phyloP scores from a whole-genome alignment of 352 stramenopile genomes.

The Phytophthora sp. region DNA sequence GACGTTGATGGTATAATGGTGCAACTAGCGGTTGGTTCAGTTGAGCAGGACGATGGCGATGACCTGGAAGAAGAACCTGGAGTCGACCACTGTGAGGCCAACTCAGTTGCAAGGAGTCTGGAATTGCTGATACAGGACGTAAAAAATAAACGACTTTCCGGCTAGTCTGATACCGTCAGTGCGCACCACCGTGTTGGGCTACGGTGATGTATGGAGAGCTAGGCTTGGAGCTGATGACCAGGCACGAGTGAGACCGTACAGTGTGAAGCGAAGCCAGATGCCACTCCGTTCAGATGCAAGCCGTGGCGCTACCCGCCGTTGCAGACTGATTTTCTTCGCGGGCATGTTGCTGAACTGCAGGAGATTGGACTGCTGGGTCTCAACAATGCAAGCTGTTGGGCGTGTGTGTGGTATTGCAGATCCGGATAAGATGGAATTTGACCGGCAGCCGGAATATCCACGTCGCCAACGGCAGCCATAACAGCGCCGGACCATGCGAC shows the following conservation, averaged over 20 bases:
- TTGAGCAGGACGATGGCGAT: neutral
- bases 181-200: constrained; percentile 1
- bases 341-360: neutral
- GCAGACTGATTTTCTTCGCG: neutral
- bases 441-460: too few species aligned
- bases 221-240: constrained; percentile 6
- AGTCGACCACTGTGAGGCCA: neutral
- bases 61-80: constrained; percentile 15
- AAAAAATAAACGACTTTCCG: neutral
- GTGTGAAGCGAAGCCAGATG: constrained; percentile 4
- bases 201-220: constrained; percentile 8
- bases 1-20: constrained; percentile 15
- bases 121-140: neutral
- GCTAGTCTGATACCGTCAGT: neutral
- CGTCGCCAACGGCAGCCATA: too few species aligned
- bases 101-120: neutral
- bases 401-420: too few species aligned
- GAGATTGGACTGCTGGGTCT: constrained; percentile 1
- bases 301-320: constrained; percentile 10
- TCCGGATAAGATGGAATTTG: too few species aligned
- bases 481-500: too few species aligned
- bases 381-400: constrained; percentile 12
- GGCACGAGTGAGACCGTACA: constrained; percentile 4
- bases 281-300: constrained; percentile 5
- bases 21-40: constrained; percentile 3